Evolutionary conservation across 129 eudicot species (phyloP).

Genomic region (Centrapalus pauciflorus): DNA sequence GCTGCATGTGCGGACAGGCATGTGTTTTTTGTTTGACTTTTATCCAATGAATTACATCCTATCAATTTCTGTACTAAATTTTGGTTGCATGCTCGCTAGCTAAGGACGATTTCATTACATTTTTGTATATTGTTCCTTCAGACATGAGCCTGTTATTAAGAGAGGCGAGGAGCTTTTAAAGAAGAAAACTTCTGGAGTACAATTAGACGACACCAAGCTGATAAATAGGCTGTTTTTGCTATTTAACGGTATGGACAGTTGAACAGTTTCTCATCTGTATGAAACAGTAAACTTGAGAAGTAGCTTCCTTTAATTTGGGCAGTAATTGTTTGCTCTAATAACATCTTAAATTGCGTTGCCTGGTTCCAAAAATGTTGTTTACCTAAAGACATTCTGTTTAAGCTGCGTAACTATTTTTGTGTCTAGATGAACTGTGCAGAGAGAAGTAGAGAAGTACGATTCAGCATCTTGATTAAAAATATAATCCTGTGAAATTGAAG

Average conservation of each 20-base stretch:
- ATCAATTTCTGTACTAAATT: neutral
- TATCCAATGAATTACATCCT: constrained; percentile 3
- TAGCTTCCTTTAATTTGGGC: constrained; percentile 16
- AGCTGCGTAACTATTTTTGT: constrained; percentile 1
- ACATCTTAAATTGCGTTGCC: neutral
- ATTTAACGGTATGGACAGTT: constrained; percentile 66
- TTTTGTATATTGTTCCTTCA: constrained; percentile 28
- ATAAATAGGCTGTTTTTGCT: constrained; percentile 60
- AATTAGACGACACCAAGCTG: constrained; percentile 72
- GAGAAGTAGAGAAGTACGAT: neutral
- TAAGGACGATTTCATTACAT: constrained; percentile 9
- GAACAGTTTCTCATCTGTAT: constrained; percentile 8
- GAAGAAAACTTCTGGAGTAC: constrained; percentile 76
- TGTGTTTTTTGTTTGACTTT: neutral
- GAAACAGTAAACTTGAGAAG: constrained; percentile 17
- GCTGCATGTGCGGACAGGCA: constrained; percentile 94
- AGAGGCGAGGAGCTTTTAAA: constrained; percentile 88
- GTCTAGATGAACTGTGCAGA: constrained; percentile 4
- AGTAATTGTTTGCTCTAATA: constrained; percentile 15
- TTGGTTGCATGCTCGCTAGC: constrained; percentile 14
- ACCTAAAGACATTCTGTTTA: constrained; percentile 5
- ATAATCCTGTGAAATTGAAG: neutral
- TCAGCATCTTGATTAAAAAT: neutral
- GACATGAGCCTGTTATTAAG: constrained; percentile 81
- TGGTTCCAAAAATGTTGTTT: constrained; percentile 3